Conservation (phyloP, 306 rosid genomes). For the Prunus davidiana region DNA sequence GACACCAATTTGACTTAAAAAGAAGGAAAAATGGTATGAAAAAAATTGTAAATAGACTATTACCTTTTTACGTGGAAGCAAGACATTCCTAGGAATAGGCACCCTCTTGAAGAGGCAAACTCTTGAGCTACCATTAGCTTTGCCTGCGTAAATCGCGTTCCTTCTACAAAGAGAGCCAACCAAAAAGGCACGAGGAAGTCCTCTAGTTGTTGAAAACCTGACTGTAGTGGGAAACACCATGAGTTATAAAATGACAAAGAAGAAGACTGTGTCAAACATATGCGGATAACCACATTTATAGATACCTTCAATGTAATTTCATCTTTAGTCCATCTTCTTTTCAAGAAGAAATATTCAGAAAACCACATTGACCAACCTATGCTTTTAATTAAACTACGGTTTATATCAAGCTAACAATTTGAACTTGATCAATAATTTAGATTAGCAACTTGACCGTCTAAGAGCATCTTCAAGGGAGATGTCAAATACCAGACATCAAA, state of each 20-base stretch:
- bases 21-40: background rate
- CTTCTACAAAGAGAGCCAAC: constrained; percentile 90
- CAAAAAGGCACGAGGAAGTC: constrained; percentile 71
- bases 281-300: background rate
- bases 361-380: constrained; percentile 99
- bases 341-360: constrained; percentile 70
- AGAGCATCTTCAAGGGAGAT: too few relatives aligned
- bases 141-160: constrained; percentile 79
- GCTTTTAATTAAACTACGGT: background rate
- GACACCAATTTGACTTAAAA: too few relatives aligned
- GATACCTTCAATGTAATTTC: constrained; percentile 59
- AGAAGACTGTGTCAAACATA: background rate
- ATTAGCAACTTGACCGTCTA: too few relatives aligned
- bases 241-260: constrained; percentile 1
- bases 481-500: too few relatives aligned
- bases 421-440: too few relatives aligned
- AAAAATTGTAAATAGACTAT: background rate
- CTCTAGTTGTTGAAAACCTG: constrained; percentile 51
- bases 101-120: constrained; percentile 73
- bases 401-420: too few relatives aligned
- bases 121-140: constrained; percentile 73
- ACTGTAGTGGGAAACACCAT: constrained; percentile 44
- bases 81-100: constrained; percentile 71
- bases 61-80: constrained; percentile 93
- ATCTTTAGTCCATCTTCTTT: constrained; percentile 81